Percentiles rank a stretch among this genome's conserved stretches.
These are phyloP conservation scores for Chaetomium tenue DNA, from an alignment of 495 filamentous ascomycete genomes.

Conservation along the genomic window DNA sequence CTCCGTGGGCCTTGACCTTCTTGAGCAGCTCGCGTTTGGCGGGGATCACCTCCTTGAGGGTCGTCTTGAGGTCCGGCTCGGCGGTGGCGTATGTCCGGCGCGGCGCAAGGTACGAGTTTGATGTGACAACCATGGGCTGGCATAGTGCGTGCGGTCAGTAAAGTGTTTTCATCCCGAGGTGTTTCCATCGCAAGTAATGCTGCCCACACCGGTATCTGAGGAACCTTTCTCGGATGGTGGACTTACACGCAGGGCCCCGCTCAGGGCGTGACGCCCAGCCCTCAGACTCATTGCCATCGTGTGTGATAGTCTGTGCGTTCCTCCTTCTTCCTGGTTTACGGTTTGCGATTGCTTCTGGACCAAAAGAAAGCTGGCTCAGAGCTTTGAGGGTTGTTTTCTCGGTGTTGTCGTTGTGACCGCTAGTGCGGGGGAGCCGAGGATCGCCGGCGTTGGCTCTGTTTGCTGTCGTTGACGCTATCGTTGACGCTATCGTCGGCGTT, in stretches of 20 bases:
- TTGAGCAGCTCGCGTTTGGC: constrained; percentile 89
- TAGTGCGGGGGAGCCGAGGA: constrained; percentile 20
- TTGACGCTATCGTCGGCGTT: not conserved
- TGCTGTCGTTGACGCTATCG: not conserved
- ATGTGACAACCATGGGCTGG: constrained; percentile 37
- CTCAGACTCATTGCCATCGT: constrained; percentile 34
- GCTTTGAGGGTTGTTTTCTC: constrained; percentile 1
- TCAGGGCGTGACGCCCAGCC: constrained; percentile 37
- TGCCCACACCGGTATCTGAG: too few relatives aligned
- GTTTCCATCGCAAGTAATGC: not conserved
- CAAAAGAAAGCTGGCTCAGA: not conserved
- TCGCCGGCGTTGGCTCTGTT: too few relatives aligned
- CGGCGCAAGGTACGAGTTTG: constrained; percentile 27
- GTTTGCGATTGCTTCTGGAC: not conserved
- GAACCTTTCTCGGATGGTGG: not conserved
- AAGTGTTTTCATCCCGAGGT: too few relatives aligned
- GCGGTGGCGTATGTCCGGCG: constrained; percentile 62
- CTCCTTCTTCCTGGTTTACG: not conserved
- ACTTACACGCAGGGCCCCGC: constrained; percentile 54
- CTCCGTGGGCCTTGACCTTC: constrained; percentile 81
- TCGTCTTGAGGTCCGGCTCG: constrained; percentile 84
- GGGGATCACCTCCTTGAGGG: constrained; percentile 78
- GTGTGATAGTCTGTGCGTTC: not conserved
- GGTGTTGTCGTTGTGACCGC: constrained; percentile 13
- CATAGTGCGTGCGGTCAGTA: not conserved